Conservation (phyloP, 352 stramenopile genomes). For the Aphanomyces stellatus region DNA sequence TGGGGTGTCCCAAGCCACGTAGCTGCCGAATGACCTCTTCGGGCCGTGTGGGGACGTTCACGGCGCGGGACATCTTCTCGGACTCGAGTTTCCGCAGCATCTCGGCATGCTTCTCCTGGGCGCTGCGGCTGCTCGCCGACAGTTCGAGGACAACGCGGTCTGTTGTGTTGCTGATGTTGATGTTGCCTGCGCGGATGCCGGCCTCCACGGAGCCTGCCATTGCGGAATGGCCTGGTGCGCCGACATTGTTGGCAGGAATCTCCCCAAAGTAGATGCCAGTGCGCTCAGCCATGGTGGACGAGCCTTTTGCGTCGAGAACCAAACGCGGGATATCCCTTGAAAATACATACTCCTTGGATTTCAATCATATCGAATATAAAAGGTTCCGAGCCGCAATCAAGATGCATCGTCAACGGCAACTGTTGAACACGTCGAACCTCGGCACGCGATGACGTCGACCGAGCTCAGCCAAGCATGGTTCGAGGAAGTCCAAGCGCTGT, state of each 20-base stretch:
- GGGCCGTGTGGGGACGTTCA: slow-evolving; percentile 90
- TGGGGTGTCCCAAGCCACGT: slow-evolving; percentile 84
- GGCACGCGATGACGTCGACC: background rate
- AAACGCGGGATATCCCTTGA: background rate
- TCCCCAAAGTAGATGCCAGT: slow-evolving; percentile 78
- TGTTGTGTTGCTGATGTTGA: slow-evolving; percentile 59
- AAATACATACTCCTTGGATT: background rate
- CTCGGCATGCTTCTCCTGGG: slow-evolving; percentile 84
- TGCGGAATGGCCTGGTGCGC: background rate
- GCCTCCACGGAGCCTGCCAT: slow-evolving; percentile 42
- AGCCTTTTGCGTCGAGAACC: slow-evolving; percentile 25
- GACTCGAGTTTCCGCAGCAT: slow-evolving; percentile 83
- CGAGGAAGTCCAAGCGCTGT: background rate
- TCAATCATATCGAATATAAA: too few species aligned
- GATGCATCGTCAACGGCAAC: too few species aligned
- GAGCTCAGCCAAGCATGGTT: slow-evolving; percentile 11
- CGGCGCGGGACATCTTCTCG: slow-evolving; percentile 82
- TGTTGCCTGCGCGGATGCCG: slow-evolving; percentile 68
- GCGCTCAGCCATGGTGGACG: too few species aligned
- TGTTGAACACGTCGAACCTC: too few species aligned
- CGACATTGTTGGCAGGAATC: slow-evolving; percentile 31
- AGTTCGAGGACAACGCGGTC: slow-evolving; percentile 79
- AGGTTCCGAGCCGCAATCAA: too few species aligned
- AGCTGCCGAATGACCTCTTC: slow-evolving; percentile 87
- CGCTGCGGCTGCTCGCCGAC: slow-evolving; percentile 67